Base-by-base conservation (phyloP, 306 rosid species). In the Quercus ilex region DNA sequence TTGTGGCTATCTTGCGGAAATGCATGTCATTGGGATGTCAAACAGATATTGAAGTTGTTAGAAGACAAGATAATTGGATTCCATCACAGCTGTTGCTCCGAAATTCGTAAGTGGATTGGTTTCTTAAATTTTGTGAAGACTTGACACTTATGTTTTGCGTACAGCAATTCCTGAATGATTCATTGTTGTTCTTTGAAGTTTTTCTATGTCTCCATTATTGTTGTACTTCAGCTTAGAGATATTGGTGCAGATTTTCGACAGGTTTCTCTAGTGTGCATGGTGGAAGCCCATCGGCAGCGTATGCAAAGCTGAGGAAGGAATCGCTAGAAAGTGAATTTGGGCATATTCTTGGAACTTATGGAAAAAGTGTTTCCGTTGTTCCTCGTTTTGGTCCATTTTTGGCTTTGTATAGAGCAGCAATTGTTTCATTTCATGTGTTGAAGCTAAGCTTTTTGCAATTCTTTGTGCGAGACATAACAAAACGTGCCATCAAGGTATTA, bases 261-360 rank as follows among this genome's bases (percentile, higher is more conserved):
- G 89, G 97, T 69, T 94, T 86, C 87, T 89, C 97, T 53, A 95
- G 94, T 19, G 97, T 95, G 83, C 99, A 95, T 30, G 98, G 98
- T 58, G 99, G 89, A 78, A 82, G 86, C 21, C 96, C 99, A n/a
- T 86, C 98, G 30, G 86, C 97, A 43, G 98, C 89, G 74, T 95
- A 95, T 82, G 99, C 99, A 53, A 95, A 84, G 88, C 82, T 81
- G 90, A 88, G 98, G 91, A 91, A 91, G 88, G 97, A 95, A 78
- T 89, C 88, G 6, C 84, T 95, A 25, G 99, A 95, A 84, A 83
- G 74, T 83, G 77, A 91, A 84, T 93, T 95, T 68, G 94, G 98
- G 77, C 94, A 79, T 70, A 89, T 91, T 76, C 89, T 93, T 57
- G 97, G 94, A 83, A 82, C 86, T 74, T 80, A 91, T 77, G 77